phyloP scores from a whole-genome alignment of 2,329 filamentous ascomycete genomes.

The Phaeosphaeriaceae sp. region DNA sequence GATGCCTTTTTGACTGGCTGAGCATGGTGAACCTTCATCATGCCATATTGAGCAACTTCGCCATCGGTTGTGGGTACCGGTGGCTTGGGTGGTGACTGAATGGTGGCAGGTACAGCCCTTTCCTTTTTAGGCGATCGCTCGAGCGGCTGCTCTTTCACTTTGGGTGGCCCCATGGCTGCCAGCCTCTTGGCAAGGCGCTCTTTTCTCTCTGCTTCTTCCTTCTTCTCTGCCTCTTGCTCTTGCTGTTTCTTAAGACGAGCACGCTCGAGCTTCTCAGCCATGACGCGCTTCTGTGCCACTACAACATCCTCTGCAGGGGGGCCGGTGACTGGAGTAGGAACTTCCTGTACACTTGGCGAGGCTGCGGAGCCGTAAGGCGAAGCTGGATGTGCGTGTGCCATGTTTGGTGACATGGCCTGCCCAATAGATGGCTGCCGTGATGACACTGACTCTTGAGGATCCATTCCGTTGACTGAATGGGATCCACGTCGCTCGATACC shows the following conservation, averaged over 20 bases:
- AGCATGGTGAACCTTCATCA: constrained; percentile 67
- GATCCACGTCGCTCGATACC: constrained; percentile 39
- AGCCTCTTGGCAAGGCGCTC: constrained; percentile 76
- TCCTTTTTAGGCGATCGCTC: constrained; percentile 54
- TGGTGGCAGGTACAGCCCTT: constrained; percentile 43
- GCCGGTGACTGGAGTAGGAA: constrained; percentile 36
- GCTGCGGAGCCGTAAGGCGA: constrained; percentile 45
- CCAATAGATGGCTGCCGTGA: constrained; percentile 30
- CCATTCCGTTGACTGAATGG: constrained; percentile 38
- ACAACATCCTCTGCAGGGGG: constrained; percentile 64
- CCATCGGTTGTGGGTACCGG: constrained; percentile 64
- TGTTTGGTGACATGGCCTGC: constrained; percentile 39
- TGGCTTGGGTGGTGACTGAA: constrained; percentile 61
- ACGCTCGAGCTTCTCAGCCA: constrained; percentile 72
- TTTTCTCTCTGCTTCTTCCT: constrained; percentile 73
- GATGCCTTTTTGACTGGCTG: constrained; percentile 54
- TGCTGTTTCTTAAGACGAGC: constrained; percentile 71
- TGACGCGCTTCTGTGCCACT: constrained; percentile 70
- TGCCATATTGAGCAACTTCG: constrained; percentile 65
- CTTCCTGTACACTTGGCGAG: constrained; percentile 32
- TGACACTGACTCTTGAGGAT: constrained; percentile 26
- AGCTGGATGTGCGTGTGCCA: constrained; percentile 39
- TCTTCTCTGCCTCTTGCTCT: constrained; percentile 63
- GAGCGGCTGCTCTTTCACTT: constrained; percentile 47
- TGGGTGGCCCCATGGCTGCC: constrained; percentile 67